Base-by-base conservation (phyloP, 129 eudicot genomes). In the Kitagawia praeruptora region DNA sequence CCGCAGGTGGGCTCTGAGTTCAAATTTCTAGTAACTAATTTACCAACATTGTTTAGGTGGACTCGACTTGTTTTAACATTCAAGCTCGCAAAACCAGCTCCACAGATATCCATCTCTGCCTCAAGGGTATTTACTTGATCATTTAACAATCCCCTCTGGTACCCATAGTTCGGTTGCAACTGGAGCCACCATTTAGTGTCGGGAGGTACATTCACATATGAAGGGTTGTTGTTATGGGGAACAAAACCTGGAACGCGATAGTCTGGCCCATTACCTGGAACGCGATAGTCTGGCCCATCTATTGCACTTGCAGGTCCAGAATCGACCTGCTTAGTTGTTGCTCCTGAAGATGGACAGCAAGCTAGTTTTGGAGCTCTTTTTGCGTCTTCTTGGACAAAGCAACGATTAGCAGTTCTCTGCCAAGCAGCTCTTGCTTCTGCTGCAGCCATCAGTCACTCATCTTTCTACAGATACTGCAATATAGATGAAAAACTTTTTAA, bases 371-470 rank as follows among this genome's bases (percentile, higher is more conserved):
- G 98, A 90, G 97, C 97, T 83, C 98, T 87, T 85, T 94, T 94
- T 8, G 97, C 98, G 67, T 94, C 98, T 87, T 94, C 98, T 86
- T 94, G 98, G 78, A 94, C 97, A 79, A 94, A 91, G 86, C 87
- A 94, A 70, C 98, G 90, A 75, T 94, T 94, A 79, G 96, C 98
- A 34, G 96, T 86, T 85, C 97, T 89, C 78, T 94, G 98, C 98
- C 98, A 94, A 63, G 97, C 98, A 66, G 97, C 89, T 78, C 98
- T 84, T 69, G 96, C 97, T 90, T 94, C 98, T 61, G 98, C 98
- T 77, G 86, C 93, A 7, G 98, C 98, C 98, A 93, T 93, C 76
- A 86, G 77, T 83, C 84, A 44, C 82, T 84, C 85, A 89, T 88
- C 47, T 82, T 81, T 81, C 37, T 11, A 37, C 74, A 80, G 51